Evolutionary conservation across 345 rosid genomes (phyloP), one percentile per base, ranked within the genome.

Genomic region (Gossypium longicalyx): DNA sequence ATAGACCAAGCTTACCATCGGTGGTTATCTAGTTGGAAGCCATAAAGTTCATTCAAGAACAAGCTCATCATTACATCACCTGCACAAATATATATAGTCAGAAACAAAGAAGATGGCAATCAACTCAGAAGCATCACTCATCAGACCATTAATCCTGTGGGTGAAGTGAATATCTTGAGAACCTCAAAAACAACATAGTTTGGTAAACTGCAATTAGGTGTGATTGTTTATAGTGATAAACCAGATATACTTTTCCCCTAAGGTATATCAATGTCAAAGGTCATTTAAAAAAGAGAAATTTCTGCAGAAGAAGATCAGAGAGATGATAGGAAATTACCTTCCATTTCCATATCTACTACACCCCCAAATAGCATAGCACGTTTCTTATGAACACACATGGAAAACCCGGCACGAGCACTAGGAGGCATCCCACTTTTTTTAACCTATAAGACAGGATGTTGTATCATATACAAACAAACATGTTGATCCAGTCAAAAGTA

Each of bases 401-500:
- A 87, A 86, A 92, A 90, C 22, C 97, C 95, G 60, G 97, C 98
- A 75, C 97, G 95, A 71, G 97, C 91, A 25, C 97, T 91, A 53
- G 97, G 98, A 84, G 93, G 95, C 95, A 94, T 92, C 84, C 98
- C 98, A 72, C 81, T 90, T 82, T 91, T 91, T 86, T 92, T 94
- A 72, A 94, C 93, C 98, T 94, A 79, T 75, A 58, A 60, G 38
- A 58, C 52, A 73, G 67, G 56, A 74, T 62, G 57, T 27, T 53
- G 69, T 65, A 27, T 12, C 62, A 69, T 44, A 23, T 12, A 58
- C 43, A 47, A 47, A 56, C 27, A 60, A 51, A 47, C 58, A 72
- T 5, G 15, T 9, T 38, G 20, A 44, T 60, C 58, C 62, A 73
- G 45, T 25, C 27, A 47, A 11, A 60, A 49, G n/a, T 27, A 51